Evolutionary conservation across 202 grass and related monocot genomes (phyloP), one percentile per base, ranked within the genome.

Genomic region (Bolboschoenoplectus hybrid): DNA sequence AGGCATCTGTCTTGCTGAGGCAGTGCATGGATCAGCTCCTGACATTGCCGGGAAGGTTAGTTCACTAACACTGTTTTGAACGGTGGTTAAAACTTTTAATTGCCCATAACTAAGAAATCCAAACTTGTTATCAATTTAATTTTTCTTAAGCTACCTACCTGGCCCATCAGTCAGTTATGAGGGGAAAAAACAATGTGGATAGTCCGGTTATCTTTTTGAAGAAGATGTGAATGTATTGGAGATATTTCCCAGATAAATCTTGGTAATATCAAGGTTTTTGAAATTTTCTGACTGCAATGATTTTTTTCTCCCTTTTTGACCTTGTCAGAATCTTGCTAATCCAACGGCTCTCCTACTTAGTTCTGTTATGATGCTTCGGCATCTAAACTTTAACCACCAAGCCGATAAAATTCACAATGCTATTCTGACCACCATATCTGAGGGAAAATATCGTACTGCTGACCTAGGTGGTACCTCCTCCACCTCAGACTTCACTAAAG

Each of bases 301-400:
- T 9, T 4, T 60, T n/a, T 77, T 17, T 12, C 3, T 40, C 7
- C 75, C 36, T 20, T 19, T 38, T 53, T 52, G 1, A 17, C 35
- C 34, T 57, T 36, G 14, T 47, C 90, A 98, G 97, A 96, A 98
- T 81, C 93, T 98, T 9, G 92, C 93, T 57, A 98, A 98, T 84
- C 92, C 97, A 0, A 98, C 97, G 26, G 97, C 97, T 60, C 90
- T 98, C 74, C 80, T 96, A 74, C 85, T 98, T 36, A 98, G 96
- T 87, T 84, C 96, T 88, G 97, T 96, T 87, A 98, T 96, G 97
- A 94, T 98, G 97, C 73, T 98, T 77, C 93, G 93, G 45, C 97
- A 98, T 84, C 75, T 98, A 87, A 85, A 92, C 83, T 85, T 96
- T 63, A 94, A 88, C 0, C 64, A 92, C 66, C 86, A 98, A 92